Evolutionary conservation across 768 basidiomycete species (phyloP), one percentile per base, ranked within the genome.

Genomic region (Daedaleopsis nitida): DNA sequence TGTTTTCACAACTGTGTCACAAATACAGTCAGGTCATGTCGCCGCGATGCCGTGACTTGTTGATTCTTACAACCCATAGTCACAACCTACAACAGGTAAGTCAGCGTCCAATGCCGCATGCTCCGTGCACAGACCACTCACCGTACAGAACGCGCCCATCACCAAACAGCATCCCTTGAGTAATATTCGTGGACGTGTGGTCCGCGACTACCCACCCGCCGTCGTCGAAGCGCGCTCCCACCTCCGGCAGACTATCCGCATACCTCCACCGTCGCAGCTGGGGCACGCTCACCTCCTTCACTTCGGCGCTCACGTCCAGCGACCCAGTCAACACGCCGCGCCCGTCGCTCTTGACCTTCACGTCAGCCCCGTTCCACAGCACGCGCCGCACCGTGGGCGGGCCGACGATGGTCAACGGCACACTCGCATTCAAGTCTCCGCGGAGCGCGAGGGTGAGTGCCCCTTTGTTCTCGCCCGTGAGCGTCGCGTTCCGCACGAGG

Each of bases 231-330:
- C 60, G 70, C 0, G 64, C 53, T 44, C 73, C 70, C n/a, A 88
- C 79, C 74, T 94, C 93, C 0, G 93, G 93, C 27, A 94, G 73
- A 68, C 86, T 88, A 68, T 92, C 83, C 59, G 80, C 80, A 70
- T 84, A 94, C 72, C 78, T 88, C 93, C 93, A 94, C 19, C 78
- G 77, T 1, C 74, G 75, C 64, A 94, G 72, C 52, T 70, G 76
- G 3, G 88, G 88, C 7, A 80, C 71, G 3, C 66, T 66, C 37
- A 84, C 72, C 0, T 64, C 72, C 23, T 64, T 64, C 27, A 72
- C 63, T 7, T 73, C 68, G 7, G 67, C 67, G 6, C 74, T 72
- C 17, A 71, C 66, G 13, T 62, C 66, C 47, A 91, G 69, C 47
- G 80, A 73, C 0, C 80, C 85, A 2, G 79, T 75, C 57, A 87